Conservation (phyloP, 1,284 basidiomycete species). For the Apiotrichum laibachii region DNA sequence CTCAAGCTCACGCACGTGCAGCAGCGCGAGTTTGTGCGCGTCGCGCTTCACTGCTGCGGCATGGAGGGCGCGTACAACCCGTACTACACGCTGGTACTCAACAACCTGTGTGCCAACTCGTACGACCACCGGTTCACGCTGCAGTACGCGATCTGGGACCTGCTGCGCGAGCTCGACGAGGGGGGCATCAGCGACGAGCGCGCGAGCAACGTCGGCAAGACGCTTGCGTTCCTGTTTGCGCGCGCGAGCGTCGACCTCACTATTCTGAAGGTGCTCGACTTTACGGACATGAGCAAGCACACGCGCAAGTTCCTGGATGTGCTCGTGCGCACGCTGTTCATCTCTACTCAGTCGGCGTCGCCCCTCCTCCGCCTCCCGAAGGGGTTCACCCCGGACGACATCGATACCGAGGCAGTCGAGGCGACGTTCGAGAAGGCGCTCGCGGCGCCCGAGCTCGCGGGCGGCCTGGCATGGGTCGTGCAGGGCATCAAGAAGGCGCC, state of each 20-base stretch:
- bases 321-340: conserved; percentile 65
- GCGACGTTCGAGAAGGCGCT: conserved; percentile 41
- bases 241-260: conserved; percentile 68
- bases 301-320: conserved; percentile 66
- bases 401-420: conserved; percentile 52
- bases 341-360: conserved; percentile 68
- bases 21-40: conserved; percentile 89
- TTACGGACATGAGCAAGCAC: conserved; percentile 65
- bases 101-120: conserved; percentile 57
- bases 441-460: conserved; percentile 37
- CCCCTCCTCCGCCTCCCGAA: conserved; percentile 55
- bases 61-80: conserved; percentile 93
- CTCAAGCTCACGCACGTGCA: conserved; percentile 84
- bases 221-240: conserved; percentile 80
- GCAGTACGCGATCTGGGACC: conserved; percentile 97
- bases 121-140: conserved; percentile 82
- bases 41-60: conserved; percentile 88
- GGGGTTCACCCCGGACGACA: conserved; percentile 34
- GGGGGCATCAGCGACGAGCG: conserved; percentile 27
- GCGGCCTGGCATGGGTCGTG: conserved; percentile 44
- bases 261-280: conserved; percentile 85
- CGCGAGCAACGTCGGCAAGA: conserved; percentile 60
- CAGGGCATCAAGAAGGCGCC: conserved; percentile 62
- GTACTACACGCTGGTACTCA: conserved; percentile 84
- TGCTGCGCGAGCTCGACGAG: conserved; percentile 87